Percentiles rank a stretch among this genome's conserved stretches.
phyloP scores from a whole-genome alignment of 257 asterid species.

The Handroanthus guayacan region DNA sequence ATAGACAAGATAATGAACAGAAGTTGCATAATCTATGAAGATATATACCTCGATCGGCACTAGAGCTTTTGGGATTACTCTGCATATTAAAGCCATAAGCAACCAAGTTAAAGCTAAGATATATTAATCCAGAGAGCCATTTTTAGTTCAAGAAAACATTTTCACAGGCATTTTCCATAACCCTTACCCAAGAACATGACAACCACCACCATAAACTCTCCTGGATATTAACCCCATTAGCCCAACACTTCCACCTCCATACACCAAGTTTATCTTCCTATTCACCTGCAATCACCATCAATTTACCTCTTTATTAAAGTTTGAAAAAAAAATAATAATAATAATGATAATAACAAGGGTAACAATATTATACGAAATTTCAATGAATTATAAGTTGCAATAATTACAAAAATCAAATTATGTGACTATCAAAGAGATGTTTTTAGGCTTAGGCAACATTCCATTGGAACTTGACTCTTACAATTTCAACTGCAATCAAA shows the following conservation, averaged over 20 bases:
- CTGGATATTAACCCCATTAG: conserved; percentile 92
- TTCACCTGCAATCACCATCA: conserved; percentile 62
- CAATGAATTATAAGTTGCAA: too few relatives aligned
- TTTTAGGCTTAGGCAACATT: too few relatives aligned
- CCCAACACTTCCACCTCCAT: conserved; percentile 99
- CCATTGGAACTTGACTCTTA: too few relatives aligned
- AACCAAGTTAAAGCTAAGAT: conserved; percentile 24
- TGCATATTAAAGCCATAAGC: conserved; percentile 53
- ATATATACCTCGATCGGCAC: conserved; percentile 91
- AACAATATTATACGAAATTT: too few relatives aligned
- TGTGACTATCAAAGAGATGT: too few relatives aligned
- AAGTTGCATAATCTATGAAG: conserved; percentile 12
- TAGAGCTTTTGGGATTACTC: conserved; percentile 95
- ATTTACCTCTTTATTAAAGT: too few relatives aligned
- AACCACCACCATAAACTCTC: conserved; percentile 89
- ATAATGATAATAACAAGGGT: background rate
- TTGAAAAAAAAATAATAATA: background rate
- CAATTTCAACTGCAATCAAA: too few relatives aligned
- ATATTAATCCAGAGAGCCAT: conserved; percentile 3
- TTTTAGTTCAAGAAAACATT: background rate
- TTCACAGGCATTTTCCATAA: background rate
- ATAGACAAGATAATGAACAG: conserved; percentile 9
- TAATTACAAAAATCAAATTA: too few relatives aligned
- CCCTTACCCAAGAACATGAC: conserved; percentile 95
- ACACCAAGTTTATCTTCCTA: conserved; percentile 89